Base-by-base conservation (phyloP, 2,329 filamentous ascomycete genomes). In the Botrytis fragariae region DNA sequence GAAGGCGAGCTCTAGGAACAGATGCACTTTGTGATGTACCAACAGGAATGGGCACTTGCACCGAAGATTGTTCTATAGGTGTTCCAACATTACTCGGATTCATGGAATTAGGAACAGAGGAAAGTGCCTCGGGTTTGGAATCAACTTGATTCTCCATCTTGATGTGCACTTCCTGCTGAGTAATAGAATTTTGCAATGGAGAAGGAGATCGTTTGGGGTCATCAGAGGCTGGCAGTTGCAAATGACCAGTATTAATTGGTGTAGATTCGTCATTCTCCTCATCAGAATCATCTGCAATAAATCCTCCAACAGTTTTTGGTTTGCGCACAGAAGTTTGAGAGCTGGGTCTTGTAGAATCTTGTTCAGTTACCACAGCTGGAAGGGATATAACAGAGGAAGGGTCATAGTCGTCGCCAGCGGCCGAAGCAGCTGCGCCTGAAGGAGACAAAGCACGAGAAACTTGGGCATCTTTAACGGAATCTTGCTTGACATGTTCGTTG, bases 401-500 rank as follows among this genome's bases (percentile, higher is more conserved):
- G 70, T 81, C 77, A 80, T 80, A 80, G 72, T 79, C 78, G 74
- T 76, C 80, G 77, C 71, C 78, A 78, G 79, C 78, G 68, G 79
- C 77, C 76, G 77, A 75, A 74, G 75, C 77, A 78, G 72, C 76
- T 78, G 75, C 74, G 74, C 73, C 78, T 74, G 79, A 79, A 77
- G 79, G 78, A 78, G 80, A 80, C 75, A 81, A 78, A 79, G 78
- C 79, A 81, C 80, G 76, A 77, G 80, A 78, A 78, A 79, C 77
- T 80, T 80, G 79, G 76, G 81, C 80, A 81, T 81, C 80, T 81
- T 78, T 76, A 81, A 79, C 75, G 75, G 77, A 77, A 79, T 81
- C 78, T 81, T 79, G 78, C 80, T 80, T 79, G 76, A 79, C 76
- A 79, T 80, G 77, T 77, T 79, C 74, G 77, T 78, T 79, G 79